Percentiles rank a stretch among this genome's conserved stretches.
These are phyloP conservation scores for Chamaenerion angustifolium DNA, from an alignment of 345 rosid genomes.

Conservation along the genomic window DNA sequence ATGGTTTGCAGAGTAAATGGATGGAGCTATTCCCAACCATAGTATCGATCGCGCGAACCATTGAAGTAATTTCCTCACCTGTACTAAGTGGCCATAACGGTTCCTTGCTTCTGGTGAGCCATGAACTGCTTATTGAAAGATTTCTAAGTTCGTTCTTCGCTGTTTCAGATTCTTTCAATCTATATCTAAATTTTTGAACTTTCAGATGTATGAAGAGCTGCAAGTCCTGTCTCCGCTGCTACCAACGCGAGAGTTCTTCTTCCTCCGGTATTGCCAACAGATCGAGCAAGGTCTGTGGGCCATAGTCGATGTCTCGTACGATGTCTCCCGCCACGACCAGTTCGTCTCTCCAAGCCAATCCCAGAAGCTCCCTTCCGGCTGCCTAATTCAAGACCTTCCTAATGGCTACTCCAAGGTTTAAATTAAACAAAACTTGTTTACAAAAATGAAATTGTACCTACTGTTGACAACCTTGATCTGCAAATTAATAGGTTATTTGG, in stretches of 20 bases:
- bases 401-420: slow-evolving; percentile 85
- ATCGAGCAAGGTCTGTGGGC: slow-evolving; percentile 90
- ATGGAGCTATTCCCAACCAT: slow-evolving; percentile 68
- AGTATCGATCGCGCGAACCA: slow-evolving; percentile 56
- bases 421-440: not conserved
- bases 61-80: slow-evolving; percentile 61
- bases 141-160: too few relatives aligned
- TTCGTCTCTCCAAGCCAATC: slow-evolving; percentile 42
- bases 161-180: too few relatives aligned
- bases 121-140: not conserved
- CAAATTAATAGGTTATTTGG: slow-evolving; percentile 63
- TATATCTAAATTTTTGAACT: too few relatives aligned
- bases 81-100: slow-evolving; percentile 49
- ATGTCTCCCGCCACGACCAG: slow-evolving; percentile 36
- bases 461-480: not conserved
- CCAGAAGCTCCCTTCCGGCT: slow-evolving; percentile 78
- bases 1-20: slow-evolving; percentile 52
- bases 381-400: slow-evolving; percentile 95
- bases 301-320: slow-evolving; percentile 70
- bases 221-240: slow-evolving; percentile 81
- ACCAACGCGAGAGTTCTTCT: slow-evolving; percentile 63
- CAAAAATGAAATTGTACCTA: not conserved
- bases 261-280: slow-evolving; percentile 78
- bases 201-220: slow-evolving; percentile 78
- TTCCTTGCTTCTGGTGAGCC: slow-evolving; percentile 66